These are phyloP conservation scores for Hanseniaspora gamundiae DNA, from an alignment of 1,139 yeast genomes.

Conservation along the genomic window DNA sequence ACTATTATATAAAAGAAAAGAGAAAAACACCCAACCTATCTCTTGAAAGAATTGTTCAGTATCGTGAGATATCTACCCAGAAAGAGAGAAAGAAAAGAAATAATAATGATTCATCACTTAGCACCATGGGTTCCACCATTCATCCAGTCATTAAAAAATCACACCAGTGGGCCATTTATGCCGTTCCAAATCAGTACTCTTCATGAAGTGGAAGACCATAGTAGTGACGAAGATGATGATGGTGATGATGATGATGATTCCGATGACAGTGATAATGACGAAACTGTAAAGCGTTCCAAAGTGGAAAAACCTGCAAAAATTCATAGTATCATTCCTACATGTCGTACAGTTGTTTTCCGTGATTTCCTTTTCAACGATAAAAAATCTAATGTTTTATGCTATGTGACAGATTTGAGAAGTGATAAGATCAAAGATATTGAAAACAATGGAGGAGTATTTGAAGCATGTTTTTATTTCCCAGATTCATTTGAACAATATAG, in stretches of 20 bases:
- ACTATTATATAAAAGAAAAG: too few relatives aligned
- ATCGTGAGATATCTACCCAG: too few relatives aligned
- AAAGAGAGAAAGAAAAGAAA: not conserved
- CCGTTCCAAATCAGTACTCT: slow-evolving; percentile 39
- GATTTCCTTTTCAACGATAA: slow-evolving; percentile 67
- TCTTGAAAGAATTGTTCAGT: too few relatives aligned
- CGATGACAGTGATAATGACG: not conserved
- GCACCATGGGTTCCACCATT: slow-evolving; percentile 66
- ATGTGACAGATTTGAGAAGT: slow-evolving; percentile 65
- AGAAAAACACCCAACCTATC: too few relatives aligned
- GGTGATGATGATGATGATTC: not conserved
- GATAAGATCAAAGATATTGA: slow-evolving; percentile 40
- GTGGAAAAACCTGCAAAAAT: not conserved
- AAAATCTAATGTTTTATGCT: slow-evolving; percentile 53
- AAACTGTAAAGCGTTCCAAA: slow-evolving; percentile 19
- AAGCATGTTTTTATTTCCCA: slow-evolving; percentile 66
- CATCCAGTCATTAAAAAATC: slow-evolving; percentile 36
- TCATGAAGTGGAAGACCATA: slow-evolving; percentile 29
- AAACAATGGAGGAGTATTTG: slow-evolving; percentile 41
- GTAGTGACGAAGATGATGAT: slow-evolving; percentile 14
- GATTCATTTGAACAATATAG: slow-evolving; percentile 55
- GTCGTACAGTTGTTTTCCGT: slow-evolving; percentile 60
- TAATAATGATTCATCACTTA: slow-evolving; percentile 35
- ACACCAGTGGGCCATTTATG: slow-evolving; percentile 32
- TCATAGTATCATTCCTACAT: slow-evolving; percentile 31